These are phyloP conservation scores for Sonneratia caseolaris DNA, from an alignment of 345 rosid species.

Conservation along the genomic window DNA sequence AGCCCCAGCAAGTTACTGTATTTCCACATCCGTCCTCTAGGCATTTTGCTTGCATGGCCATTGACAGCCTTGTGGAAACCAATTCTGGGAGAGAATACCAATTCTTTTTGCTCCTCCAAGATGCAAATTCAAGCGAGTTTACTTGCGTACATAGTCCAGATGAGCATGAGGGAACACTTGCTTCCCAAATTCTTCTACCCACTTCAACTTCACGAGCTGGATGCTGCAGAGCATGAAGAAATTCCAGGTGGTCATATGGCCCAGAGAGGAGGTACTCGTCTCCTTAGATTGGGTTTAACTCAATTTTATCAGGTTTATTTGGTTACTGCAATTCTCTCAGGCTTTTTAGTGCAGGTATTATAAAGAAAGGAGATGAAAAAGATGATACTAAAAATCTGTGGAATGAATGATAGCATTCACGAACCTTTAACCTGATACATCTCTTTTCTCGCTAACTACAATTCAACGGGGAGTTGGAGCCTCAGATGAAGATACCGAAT, in stretches of 20 bases:
- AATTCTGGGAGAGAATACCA: constrained; percentile 29
- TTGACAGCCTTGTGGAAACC: constrained; percentile 33
- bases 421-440: too few species aligned
- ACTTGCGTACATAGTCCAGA: constrained; percentile 20
- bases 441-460: background rate
- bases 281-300: background rate
- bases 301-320: background rate
- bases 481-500: constrained; percentile 1
- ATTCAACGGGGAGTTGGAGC: background rate
- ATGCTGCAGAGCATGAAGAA: constrained; percentile 62
- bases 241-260: constrained; percentile 17
- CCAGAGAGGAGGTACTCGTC: background rate
- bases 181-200: constrained; percentile 30
- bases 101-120: constrained; percentile 20
- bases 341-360: too few species aligned
- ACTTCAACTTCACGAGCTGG: constrained; percentile 35
- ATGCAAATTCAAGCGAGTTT: constrained; percentile 21
- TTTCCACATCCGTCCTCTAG: constrained; percentile 28
- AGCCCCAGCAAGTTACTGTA: constrained; percentile 14
- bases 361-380: too few species aligned
- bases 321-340: too few species aligned
- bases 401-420: too few species aligned
- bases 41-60: constrained; percentile 36
- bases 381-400: too few species aligned
- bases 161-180: constrained; percentile 22